Percentiles rank a stretch among this genome's conserved stretches.
phyloP scores from a whole-genome alignment of 805 yeast genomes.

The Saccharomycopsis oosterbeekiorum region DNA sequence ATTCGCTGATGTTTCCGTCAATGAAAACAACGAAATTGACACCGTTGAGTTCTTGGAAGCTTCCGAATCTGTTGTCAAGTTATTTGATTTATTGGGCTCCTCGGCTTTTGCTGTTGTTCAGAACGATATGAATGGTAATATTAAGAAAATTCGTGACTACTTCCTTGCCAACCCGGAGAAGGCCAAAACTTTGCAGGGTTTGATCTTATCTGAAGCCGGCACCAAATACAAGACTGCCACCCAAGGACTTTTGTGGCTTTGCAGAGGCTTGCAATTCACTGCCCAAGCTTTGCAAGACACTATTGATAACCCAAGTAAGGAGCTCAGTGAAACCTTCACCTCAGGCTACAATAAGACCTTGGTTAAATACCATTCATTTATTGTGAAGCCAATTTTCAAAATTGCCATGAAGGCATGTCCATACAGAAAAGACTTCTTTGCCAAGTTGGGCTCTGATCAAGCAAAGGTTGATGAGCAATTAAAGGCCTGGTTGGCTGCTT shows the following conservation, averaged over 20 bases:
- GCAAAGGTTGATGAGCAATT: constrained; percentile 58
- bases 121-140: constrained; percentile 81
- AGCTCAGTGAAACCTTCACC: constrained; percentile 68
- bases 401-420: constrained; percentile 95
- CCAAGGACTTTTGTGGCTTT: constrained; percentile 83
- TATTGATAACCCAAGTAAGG: constrained; percentile 47
- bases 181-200: constrained; percentile 63
- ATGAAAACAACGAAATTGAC: constrained; percentile 48
- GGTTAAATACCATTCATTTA: constrained; percentile 70
- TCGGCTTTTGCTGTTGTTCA: constrained; percentile 80
- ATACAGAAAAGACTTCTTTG: constrained; percentile 76
- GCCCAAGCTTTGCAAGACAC: constrained; percentile 81
- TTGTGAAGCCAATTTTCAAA: constrained; percentile 79
- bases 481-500: constrained; percentile 62
- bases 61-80: constrained; percentile 68
- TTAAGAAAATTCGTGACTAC: constrained; percentile 60
- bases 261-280: constrained; percentile 83
- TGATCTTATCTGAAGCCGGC: constrained; percentile 62
- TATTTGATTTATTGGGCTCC: constrained; percentile 77
- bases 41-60: constrained; percentile 77
- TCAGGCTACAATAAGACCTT: constrained; percentile 77
- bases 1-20: constrained; percentile 64
- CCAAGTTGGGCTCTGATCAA: constrained; percentile 69
- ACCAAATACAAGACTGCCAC: constrained; percentile 67
- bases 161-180: constrained; percentile 54